These are phyloP conservation scores for Marasmius fiardii DNA, from an alignment of 1,284 basidiomycete genomes.

Conservation along the genomic window DNA sequence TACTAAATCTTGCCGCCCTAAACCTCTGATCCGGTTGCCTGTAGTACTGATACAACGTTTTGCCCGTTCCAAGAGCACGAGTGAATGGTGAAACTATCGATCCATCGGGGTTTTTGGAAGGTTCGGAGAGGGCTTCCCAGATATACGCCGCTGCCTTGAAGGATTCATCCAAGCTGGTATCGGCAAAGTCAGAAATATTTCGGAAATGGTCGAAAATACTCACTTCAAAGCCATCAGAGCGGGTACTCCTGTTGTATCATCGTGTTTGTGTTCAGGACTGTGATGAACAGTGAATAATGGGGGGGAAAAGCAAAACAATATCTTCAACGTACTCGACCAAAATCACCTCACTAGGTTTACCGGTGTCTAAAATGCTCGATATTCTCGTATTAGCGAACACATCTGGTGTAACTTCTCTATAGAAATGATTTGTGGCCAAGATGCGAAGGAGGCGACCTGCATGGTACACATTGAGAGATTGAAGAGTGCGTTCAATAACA, in stretches of 20 bases:
- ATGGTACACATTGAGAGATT: neutral
- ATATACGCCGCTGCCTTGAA: constrained; percentile 22
- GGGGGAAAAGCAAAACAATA: neutral
- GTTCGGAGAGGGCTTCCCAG: constrained; percentile 20
- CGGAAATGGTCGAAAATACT: neutral
- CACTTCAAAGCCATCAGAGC: constrained; percentile 18
- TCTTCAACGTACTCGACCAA: constrained; percentile 10
- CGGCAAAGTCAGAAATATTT: neutral
- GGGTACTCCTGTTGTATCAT: constrained; percentile 18
- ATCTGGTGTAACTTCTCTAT: constrained; percentile 24
- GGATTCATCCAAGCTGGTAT: constrained; percentile 24
- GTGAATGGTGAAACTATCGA: constrained; percentile 14
- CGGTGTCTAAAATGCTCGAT: constrained; percentile 24
- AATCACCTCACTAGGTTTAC: constrained; percentile 20
- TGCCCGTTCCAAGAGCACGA: constrained; percentile 13
- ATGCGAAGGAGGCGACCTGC: constrained; percentile 23
- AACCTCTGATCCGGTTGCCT: constrained; percentile 2
- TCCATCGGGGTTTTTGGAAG: constrained; percentile 15
- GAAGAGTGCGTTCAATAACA: neutral
- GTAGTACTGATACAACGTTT: constrained; percentile 9
- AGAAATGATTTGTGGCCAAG: constrained; percentile 27
- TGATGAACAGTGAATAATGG: constrained; percentile 1
- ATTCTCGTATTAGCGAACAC: constrained; percentile 27
- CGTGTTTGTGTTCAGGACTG: constrained; percentile 19
- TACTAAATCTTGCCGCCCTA: constrained; percentile 9